Conservation (phyloP, 169 alveolate genomes). For the Eimeria brunetti region DNA sequence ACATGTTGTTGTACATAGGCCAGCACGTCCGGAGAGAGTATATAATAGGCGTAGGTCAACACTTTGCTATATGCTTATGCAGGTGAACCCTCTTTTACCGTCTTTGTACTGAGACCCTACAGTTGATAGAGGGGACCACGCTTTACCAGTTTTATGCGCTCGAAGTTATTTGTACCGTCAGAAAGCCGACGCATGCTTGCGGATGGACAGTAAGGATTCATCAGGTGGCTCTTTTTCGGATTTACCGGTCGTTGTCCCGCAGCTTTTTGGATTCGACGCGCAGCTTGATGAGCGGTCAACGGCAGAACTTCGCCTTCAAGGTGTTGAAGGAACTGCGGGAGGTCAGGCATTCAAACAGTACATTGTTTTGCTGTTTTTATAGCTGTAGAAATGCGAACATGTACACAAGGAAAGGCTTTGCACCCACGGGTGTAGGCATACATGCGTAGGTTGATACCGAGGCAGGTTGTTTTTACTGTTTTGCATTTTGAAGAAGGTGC, state of each 20-base stretch:
- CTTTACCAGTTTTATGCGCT: background rate
- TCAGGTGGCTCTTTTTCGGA: background rate
- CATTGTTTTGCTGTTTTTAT: background rate
- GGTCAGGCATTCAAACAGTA: background rate
- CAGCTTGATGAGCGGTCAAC: slow-evolving; percentile 57
- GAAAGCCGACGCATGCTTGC: background rate
- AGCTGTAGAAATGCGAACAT: background rate
- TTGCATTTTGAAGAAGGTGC: background rate
- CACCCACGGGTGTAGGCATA: background rate
- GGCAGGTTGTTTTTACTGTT: background rate
- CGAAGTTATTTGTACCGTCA: background rate
- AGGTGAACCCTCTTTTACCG: background rate
- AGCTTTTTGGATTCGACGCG: slow-evolving; percentile 65
- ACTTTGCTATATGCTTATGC: background rate
- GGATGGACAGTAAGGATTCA: background rate
- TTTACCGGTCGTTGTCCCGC: background rate
- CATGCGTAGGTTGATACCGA: background rate
- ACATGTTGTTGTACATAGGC: slow-evolving; percentile 88
- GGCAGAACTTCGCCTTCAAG: slow-evolving; percentile 47
- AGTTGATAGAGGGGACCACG: background rate
- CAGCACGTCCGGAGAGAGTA: slow-evolving; percentile 83
- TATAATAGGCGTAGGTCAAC: slow-evolving; percentile 39
- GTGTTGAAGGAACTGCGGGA: slow-evolving; percentile 60
- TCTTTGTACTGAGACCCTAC: background rate
- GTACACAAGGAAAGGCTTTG: background rate